phyloP scores from a whole-genome alignment of 306 rosid genomes.

The Ceratonia siliqua region DNA sequence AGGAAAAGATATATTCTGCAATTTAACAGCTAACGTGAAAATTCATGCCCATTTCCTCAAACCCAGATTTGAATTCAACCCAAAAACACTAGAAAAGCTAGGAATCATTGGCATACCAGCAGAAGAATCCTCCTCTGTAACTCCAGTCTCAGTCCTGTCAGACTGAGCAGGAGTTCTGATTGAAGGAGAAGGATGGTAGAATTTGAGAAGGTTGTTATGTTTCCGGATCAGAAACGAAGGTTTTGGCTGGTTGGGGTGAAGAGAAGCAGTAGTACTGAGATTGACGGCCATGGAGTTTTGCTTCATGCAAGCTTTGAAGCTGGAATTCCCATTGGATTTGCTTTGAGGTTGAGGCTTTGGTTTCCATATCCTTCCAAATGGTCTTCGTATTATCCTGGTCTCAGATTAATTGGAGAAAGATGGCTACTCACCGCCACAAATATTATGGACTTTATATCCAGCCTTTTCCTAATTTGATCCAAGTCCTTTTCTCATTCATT shows the following conservation, averaged over 20 bases:
- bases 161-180: constrained; percentile 59
- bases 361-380: background rate
- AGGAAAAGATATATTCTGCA: background rate
- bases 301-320: background rate
- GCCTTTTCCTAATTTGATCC: too few species aligned
- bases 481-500: too few species aligned
- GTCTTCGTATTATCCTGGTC: background rate
- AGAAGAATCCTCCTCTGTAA: constrained; percentile 54
- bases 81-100: background rate
- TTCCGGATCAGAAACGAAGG: constrained; percentile 44
- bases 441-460: constrained; percentile 11
- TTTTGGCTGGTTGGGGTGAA: constrained; percentile 47
- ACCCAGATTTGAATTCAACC: background rate
- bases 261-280: constrained; percentile 48
- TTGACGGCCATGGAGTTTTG: constrained; percentile 63
- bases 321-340: constrained; percentile 18
- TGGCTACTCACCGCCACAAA: constrained; percentile 43
- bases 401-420: background rate
- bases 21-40: background rate
- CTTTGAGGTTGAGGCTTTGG: background rate
- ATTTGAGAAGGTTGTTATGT: constrained; percentile 42
- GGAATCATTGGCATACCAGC: constrained; percentile 46
- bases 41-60: background rate
- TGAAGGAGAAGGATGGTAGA: constrained; percentile 38
- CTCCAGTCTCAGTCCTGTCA: constrained; percentile 53